Percentiles rank a stretch among this genome's conserved stretches.
Evolutionary conservation across 1,284 basidiomycete genomes (phyloP).

Genomic region (Pyrrhoderma noxium): DNA sequence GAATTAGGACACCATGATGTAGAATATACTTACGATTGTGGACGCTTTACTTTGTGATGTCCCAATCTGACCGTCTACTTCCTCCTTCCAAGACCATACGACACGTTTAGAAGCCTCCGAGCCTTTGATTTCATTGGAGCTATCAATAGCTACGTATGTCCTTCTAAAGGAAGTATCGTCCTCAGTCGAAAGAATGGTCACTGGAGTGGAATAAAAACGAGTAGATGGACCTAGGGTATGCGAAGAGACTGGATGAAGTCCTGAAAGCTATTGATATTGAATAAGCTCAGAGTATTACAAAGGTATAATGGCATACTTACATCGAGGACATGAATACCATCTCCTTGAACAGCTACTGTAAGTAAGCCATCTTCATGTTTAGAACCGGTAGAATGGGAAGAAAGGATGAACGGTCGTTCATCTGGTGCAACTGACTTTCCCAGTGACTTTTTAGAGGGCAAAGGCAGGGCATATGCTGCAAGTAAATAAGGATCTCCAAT

Average conservation of each 20-base stretch:
- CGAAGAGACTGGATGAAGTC: slow-evolving; percentile 57
- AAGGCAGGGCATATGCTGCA: slow-evolving; percentile 37
- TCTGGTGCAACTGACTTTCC: slow-evolving; percentile 21
- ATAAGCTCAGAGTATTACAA: background rate
- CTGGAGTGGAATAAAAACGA: slow-evolving; percentile 50
- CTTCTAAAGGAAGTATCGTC: slow-evolving; percentile 35
- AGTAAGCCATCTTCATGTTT: slow-evolving; percentile 44
- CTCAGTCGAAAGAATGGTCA: slow-evolving; percentile 35
- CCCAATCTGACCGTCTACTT: slow-evolving; percentile 32
- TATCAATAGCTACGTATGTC: slow-evolving; percentile 48
- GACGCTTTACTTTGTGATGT: slow-evolving; percentile 33
- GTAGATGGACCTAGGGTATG: slow-evolving; percentile 60
- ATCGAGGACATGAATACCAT: slow-evolving; percentile 66
- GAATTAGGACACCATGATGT: slow-evolving; percentile 4
- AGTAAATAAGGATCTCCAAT: slow-evolving; percentile 57
- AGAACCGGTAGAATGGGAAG: slow-evolving; percentile 33
- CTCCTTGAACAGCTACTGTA: slow-evolving; percentile 57
- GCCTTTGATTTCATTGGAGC: slow-evolving; percentile 37
- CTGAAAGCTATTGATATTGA: slow-evolving; percentile 42
- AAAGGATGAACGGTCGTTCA: slow-evolving; percentile 31
- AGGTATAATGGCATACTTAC: slow-evolving; percentile 34
- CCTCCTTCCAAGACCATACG: slow-evolving; percentile 58
- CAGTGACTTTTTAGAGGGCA: slow-evolving; percentile 21
- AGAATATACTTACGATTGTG: slow-evolving; percentile 36
- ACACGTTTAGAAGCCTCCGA: slow-evolving; percentile 37